A percentile compares a stretch with the other conserved stretches of the same genome.
Evolutionary conservation across 305 asterid species (phyloP).

Genomic region (Fraxinus albicans): DNA sequence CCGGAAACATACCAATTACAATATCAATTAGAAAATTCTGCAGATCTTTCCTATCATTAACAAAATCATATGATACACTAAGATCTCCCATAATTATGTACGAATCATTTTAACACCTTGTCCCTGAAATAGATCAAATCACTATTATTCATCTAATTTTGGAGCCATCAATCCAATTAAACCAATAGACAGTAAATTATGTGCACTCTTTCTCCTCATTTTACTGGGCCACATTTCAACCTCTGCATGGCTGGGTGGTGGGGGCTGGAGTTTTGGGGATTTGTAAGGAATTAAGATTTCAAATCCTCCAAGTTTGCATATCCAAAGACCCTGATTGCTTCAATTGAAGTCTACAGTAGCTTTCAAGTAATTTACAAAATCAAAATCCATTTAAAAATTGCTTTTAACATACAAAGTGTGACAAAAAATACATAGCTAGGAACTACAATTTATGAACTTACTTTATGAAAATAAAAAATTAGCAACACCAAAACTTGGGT

Average conservation of each 20-base stretch:
- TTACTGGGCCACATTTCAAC: not conserved
- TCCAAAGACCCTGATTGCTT: not conserved
- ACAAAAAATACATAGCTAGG: not conserved
- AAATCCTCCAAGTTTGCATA: not conserved
- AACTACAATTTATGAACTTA: not conserved
- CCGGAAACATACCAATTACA: no score
- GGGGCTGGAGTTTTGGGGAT: no score
- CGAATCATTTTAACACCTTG: slow-evolving; percentile 33
- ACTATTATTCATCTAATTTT: no score
- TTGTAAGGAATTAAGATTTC: not conserved
- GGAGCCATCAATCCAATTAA: no score
- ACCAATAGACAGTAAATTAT: slow-evolving; percentile 3
- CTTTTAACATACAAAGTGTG: not conserved
- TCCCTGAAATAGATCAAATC: slow-evolving; percentile 3
- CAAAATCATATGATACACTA: no score
- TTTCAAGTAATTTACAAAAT: not conserved
- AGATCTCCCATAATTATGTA: no score
- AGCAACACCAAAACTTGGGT: no score
- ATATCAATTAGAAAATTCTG: no score
- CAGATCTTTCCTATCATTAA: no score
- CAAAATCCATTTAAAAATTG: not conserved
- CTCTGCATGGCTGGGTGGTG: no score
- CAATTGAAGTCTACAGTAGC: no score
- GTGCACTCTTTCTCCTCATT: not conserved
- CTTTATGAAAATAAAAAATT: not conserved